Evolutionary conservation across 176 grass and related monocot genomes (phyloP).

Genomic region (Oryza coarctata): DNA sequence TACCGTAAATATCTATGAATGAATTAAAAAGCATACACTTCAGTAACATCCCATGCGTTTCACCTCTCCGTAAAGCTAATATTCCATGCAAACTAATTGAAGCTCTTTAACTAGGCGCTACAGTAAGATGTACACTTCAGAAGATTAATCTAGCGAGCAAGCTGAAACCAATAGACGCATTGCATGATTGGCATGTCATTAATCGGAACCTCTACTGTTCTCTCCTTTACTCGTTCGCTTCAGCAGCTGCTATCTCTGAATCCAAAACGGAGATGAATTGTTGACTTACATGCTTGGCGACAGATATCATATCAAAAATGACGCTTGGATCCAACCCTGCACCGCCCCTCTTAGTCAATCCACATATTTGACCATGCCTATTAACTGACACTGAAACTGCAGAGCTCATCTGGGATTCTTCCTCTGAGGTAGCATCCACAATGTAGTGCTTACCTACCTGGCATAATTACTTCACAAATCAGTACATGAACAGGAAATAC

Average conservation of each 20-base stretch:
- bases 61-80: not conserved
- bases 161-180: not conserved
- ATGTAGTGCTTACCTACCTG: slow-evolving; percentile 84
- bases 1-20: too few species aligned
- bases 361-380: slow-evolving; percentile 67
- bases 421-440: slow-evolving; percentile 73
- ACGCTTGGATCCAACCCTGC: slow-evolving; percentile 77
- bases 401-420: slow-evolving; percentile 88
- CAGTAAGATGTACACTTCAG: too few species aligned
- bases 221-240: slow-evolving; percentile 39
- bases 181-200: not conserved
- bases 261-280: slow-evolving; percentile 55
- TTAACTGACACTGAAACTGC: slow-evolving; percentile 80
- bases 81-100: too few species aligned
- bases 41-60: too few species aligned
- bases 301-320: slow-evolving; percentile 83
- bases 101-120: too few species aligned
- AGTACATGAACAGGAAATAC: not conserved
- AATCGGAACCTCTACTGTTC: not conserved
- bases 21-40: too few species aligned
- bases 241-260: slow-evolving; percentile 61
- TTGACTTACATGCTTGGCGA: slow-evolving; percentile 65
- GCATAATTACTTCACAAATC: slow-evolving; percentile 5
- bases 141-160: too few species aligned
- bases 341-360: slow-evolving; percentile 73